A percentile compares a stretch with the other conserved stretches of the same genome.
Conservation (phyloP, 208 protist genomes). For the Leishmania guyanensis region DNA sequence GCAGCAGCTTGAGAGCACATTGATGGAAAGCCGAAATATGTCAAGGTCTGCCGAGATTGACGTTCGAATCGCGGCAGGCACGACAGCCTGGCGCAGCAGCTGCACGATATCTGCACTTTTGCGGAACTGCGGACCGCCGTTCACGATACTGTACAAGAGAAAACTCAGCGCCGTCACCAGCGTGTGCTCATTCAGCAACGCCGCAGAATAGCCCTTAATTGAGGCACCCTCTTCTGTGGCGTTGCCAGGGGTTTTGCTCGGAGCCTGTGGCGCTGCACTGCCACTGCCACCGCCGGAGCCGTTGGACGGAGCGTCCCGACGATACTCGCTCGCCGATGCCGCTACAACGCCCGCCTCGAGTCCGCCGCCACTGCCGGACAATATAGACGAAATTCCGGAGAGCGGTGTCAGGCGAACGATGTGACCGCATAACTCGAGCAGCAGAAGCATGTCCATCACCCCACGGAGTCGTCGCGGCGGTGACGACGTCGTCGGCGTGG, state of each 20-base stretch:
- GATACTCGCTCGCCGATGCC: neutral
- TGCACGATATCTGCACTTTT: slow-evolving; percentile 60
- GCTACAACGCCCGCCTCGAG: neutral
- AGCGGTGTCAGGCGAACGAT: slow-evolving; percentile 30
- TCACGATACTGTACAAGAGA: slow-evolving; percentile 81
- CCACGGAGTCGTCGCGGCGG: slow-evolving; percentile 13
- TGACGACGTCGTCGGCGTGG: neutral
- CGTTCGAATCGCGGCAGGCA: slow-evolving; percentile 85
- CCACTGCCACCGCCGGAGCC: neutral
- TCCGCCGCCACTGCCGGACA: neutral
- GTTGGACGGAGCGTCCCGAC: neutral
- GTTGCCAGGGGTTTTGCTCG: neutral
- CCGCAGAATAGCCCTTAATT: slow-evolving; percentile 12
- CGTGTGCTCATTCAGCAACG: slow-evolving; percentile 24
- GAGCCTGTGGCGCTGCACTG: neutral
- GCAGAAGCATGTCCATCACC: slow-evolving; percentile 25
- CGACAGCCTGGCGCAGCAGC: slow-evolving; percentile 80
- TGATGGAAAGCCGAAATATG: slow-evolving; percentile 91
- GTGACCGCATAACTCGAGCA: slow-evolving; percentile 35
- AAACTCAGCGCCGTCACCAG: slow-evolving; percentile 56
- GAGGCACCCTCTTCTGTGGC: slow-evolving; percentile 7
- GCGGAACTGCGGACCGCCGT: slow-evolving; percentile 90
- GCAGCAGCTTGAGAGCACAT: slow-evolving; percentile 89
- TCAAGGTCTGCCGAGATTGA: slow-evolving; percentile 78
- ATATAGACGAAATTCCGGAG: slow-evolving; percentile 14